Evolutionary conservation across 257 asterid genomes (phyloP), one percentile per base, ranked within the genome.

Genomic region (Solanum habrochaites): DNA sequence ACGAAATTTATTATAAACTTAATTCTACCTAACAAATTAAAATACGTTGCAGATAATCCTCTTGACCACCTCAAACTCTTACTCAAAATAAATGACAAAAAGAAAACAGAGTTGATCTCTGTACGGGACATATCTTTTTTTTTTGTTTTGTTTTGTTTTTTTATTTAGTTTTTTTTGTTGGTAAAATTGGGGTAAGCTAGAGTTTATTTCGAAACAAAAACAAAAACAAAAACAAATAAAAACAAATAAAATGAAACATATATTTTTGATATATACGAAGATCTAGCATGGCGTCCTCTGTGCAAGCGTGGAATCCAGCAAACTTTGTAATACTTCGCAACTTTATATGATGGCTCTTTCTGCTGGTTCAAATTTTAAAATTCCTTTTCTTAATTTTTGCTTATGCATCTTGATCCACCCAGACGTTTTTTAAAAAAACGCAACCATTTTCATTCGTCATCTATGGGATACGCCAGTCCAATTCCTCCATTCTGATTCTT

Each of bases 381-480:
- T n/a, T n/a, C 60, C 0, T 87, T n/a, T n/a, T n/a, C n/a, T 77
- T n/a, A 90, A 91, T 16, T 89, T 16, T 89, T 89, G 49, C 64
- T 86, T 0, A 56, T 86, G 88, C 91, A 11, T 75, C 39, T 15
- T 47, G 77, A 69, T 89, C 94, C n/a, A n/a, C 10, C 96, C 96
- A 2, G 96, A 94, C 35, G 87, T 82, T 2, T 86, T 62, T n/a
- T n/a, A n/a, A 70, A 94, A 94, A 43, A 69, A 91, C 1, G 98
- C 95, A 11, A 11, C 94, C 96, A 58, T 90, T 90, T 86, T 87
- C 89, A 92, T 91, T 88, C 47, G 85, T 93, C 96, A 16, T 89
- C 93, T 37, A 87, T 88, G n/a, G n/a, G 94, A 89, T 20, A 89
- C n/a, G 77, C 96, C 97, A 75, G 91, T 90, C 96, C 97, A 94